A percentile compares a stretch with the other conserved stretches of the same genome.
phyloP scores from a whole-genome alignment of 2,329 filamentous ascomycete genomes.

The Ustilaginoidea virens region DNA sequence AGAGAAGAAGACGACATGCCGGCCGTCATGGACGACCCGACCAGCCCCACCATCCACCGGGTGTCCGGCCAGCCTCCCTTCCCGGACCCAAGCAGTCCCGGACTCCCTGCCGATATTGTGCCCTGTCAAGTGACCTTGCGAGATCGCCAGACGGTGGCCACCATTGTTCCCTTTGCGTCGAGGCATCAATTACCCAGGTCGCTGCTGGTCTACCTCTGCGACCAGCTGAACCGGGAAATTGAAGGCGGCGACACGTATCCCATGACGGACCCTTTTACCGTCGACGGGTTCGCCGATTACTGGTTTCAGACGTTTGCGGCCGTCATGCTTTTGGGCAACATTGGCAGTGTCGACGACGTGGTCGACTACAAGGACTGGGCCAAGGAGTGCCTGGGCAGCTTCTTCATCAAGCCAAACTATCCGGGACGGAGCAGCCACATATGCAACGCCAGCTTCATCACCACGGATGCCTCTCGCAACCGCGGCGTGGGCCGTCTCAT shows the following conservation, averaged over 20 bases:
- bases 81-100: constrained; percentile 43
- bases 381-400: constrained; percentile 70
- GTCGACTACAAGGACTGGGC: constrained; percentile 56
- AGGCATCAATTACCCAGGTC: constrained; percentile 59
- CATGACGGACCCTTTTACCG: constrained; percentile 61
- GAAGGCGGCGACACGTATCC: constrained; percentile 86
- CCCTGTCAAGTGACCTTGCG: constrained; percentile 69
- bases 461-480: constrained; percentile 57
- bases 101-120: constrained; percentile 52
- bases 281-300: constrained; percentile 64
- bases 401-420: constrained; percentile 91
- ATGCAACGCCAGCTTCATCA: constrained; percentile 71
- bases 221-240: constrained; percentile 80
- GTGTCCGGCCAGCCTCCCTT: constrained; percentile 51
- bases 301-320: constrained; percentile 88
- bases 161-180: constrained; percentile 70
- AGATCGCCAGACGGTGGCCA: constrained; percentile 71
- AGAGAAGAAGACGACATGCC: no score
- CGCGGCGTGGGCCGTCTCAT: constrained; percentile 61
- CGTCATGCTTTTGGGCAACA: constrained; percentile 70
- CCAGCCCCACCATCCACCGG: constrained; percentile 53
- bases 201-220: constrained; percentile 61
- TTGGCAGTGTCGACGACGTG: constrained; percentile 45
- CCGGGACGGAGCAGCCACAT: constrained; percentile 81
- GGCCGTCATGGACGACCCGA: constrained; percentile 65